Conservation (phyloP, 2,329 filamentous ascomycete species). For the Aspergillus vadensis region DNA sequence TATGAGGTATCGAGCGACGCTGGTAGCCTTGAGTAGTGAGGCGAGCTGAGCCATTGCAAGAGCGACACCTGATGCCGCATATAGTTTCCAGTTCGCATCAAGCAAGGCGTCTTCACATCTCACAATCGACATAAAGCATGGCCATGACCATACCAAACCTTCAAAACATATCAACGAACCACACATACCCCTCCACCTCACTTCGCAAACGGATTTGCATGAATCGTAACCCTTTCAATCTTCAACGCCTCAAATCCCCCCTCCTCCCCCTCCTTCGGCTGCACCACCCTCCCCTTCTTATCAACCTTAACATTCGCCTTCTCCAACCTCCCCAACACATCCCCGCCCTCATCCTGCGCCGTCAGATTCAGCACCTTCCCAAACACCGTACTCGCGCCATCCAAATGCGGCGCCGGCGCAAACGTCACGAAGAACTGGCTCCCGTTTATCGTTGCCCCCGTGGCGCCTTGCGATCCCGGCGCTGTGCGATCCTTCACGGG, state of each 20-base stretch:
- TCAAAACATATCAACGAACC: neutral
- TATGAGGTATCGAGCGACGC: neutral
- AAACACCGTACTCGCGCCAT: slow-evolving; percentile 69
- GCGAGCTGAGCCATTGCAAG: neutral
- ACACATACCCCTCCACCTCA: slow-evolving; percentile 34
- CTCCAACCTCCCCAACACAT: slow-evolving; percentile 54
- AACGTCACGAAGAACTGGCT: slow-evolving; percentile 68
- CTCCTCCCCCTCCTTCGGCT: slow-evolving; percentile 44
- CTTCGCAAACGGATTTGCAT: slow-evolving; percentile 66
- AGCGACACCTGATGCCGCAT: neutral
- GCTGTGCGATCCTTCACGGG: slow-evolving; percentile 48
- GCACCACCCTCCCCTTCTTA: slow-evolving; percentile 61
- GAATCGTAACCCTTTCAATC: slow-evolving; percentile 61
- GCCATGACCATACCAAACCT: neutral
- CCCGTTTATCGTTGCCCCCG: slow-evolving; percentile 51
- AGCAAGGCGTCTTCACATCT: no score
- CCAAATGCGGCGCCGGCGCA: slow-evolving; percentile 62
- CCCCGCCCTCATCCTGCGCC: slow-evolving; percentile 47
- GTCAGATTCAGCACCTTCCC: slow-evolving; percentile 57
- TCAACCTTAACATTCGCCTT: slow-evolving; percentile 63
- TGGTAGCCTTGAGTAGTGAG: neutral
- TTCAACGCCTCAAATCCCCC: slow-evolving; percentile 52
- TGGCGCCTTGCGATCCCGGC: slow-evolving; percentile 47
- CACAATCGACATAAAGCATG: no score
- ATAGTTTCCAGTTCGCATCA: no score